Base-by-base conservation (phyloP, 345 rosid species). In the Anastatica hierochuntica region DNA sequence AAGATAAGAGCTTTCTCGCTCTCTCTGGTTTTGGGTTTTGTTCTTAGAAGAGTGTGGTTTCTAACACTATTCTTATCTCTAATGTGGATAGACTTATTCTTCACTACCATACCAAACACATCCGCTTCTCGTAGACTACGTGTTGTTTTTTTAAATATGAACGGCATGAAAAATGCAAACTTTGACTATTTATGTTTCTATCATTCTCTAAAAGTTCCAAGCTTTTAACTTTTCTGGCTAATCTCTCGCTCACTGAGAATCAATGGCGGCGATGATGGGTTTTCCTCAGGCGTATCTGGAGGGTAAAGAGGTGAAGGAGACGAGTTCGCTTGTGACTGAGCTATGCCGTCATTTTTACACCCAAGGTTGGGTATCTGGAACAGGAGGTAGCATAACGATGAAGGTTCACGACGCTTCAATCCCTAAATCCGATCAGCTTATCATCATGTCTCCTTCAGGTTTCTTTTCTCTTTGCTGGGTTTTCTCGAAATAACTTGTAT, bases 391-490 rank as follows among this genome's bases (percentile, higher is more conserved):
- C 70, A 84, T 87, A 72, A 81, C 98, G 21, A 62, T 76, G 48
- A 84, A 84, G 71, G 90, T 74, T 67, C 90, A 80, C 47, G 98
- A 90, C 50, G 80, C 79, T 54, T 77, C 76, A 44, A 72, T 87
- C 43, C 95, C 95, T 40, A 79, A 76, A 60, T 66, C 77, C 6
- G 58, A 67, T 8, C 98, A 87, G 69, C 85, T 90, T 68, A 78
- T 90, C 75, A 35, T 84, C 78, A 79, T 90, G 95, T 90, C 98
- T 41, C 96, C 98, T 73, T 90, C 98, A 75, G 98, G 96, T 87
- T 51, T 48, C 8, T 8, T 29, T 29, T 29, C 33, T 8, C 10
- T 29, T 8, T 29, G 33, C 6, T 29, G 33, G 33, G 33, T 5
- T 29, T 29, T 4, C 33, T 29, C 33, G 2, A 1, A 2, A 3